phyloP scores from a whole-genome alignment of 768 basidiomycete genomes.

The Coprinopsis strossmayeri region DNA sequence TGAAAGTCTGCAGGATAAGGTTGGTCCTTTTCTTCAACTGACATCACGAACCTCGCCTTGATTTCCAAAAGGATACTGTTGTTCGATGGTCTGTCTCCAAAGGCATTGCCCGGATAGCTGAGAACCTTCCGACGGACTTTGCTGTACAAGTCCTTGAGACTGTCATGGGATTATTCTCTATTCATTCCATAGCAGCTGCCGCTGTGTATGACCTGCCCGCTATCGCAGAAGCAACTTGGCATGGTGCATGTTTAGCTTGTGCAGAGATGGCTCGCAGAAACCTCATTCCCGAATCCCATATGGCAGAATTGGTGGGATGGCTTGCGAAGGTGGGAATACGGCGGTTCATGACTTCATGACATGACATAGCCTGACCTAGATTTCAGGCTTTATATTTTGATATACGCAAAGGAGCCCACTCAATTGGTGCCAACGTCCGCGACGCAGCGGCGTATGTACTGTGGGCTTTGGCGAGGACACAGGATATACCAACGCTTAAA shows the following conservation, averaged over 20 bases:
- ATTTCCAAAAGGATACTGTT: slow-evolving; percentile 67
- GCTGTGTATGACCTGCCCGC: slow-evolving; percentile 66
- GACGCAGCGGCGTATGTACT: slow-evolving; percentile 93
- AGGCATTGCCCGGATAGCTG: slow-evolving; percentile 78
- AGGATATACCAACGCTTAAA: slow-evolving; percentile 48
- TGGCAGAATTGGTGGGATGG: slow-evolving; percentile 70
- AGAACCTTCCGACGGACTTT: slow-evolving; percentile 72
- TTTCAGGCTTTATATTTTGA: slow-evolving; percentile 86
- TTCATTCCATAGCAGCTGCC: slow-evolving; percentile 62
- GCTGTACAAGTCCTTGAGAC: slow-evolving; percentile 78
- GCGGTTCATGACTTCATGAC: not conserved
- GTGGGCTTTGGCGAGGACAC: slow-evolving; percentile 88
- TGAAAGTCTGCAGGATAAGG: slow-evolving; percentile 73
- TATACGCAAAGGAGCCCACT: slow-evolving; percentile 85
- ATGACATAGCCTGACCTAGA: not conserved
- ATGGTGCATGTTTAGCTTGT: slow-evolving; percentile 87
- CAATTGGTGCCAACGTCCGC: slow-evolving; percentile 89
- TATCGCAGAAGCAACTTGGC: slow-evolving; percentile 86
- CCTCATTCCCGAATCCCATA: slow-evolving; percentile 49
- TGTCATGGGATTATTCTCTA: slow-evolving; percentile 66
- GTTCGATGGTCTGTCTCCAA: slow-evolving; percentile 96
- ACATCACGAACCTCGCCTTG: not conserved
- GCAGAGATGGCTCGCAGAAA: slow-evolving; percentile 89
- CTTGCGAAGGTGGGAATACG: slow-evolving; percentile 58
- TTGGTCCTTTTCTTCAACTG: slow-evolving; percentile 20